Evolutionary conservation across 805 yeast genomes (phyloP).

Genomic region (Candida orba): DNA sequence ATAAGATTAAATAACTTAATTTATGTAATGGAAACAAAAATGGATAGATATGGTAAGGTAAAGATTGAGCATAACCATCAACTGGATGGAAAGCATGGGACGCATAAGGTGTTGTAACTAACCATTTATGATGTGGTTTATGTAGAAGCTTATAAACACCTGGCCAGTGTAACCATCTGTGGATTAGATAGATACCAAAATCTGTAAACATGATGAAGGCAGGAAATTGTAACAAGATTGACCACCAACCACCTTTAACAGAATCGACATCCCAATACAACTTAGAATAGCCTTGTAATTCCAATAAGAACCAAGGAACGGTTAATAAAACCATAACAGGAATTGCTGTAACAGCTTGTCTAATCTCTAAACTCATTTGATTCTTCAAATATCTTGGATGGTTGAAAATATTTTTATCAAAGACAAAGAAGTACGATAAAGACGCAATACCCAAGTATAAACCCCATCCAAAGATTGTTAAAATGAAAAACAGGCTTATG

Average conservation of each 20-base stretch:
- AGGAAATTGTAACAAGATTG: constrained; percentile 62
- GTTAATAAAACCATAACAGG: constrained; percentile 87
- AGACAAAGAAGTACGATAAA: constrained; percentile 68
- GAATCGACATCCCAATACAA: constrained; percentile 62
- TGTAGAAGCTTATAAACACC: constrained; percentile 76
- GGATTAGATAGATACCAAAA: constrained; percentile 84
- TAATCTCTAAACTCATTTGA: constrained; percentile 80
- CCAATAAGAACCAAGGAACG: constrained; percentile 83
- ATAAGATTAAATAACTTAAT: constrained; percentile 69
- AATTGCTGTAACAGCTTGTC: constrained; percentile 71
- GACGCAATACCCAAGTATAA: constrained; percentile 71
- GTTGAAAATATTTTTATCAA: constrained; percentile 84
- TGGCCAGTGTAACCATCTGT: constrained; percentile 93
- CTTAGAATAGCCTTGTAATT: constrained; percentile 75
- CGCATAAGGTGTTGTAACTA: constrained; percentile 96
- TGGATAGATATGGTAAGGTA: constrained; percentile 92
- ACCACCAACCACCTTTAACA: constrained; percentile 60
- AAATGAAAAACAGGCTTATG: constrained; percentile 56
- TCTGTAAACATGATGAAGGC: constrained; percentile 88
- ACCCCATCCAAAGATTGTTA: constrained; percentile 81
- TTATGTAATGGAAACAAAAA: constrained; percentile 90
- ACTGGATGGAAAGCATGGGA: constrained; percentile 98
- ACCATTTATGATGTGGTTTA: constrained; percentile 99
- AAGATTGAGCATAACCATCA: constrained; percentile 88
- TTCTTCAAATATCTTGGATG: constrained; percentile 95